Conservation (phyloP, 1,139 yeast genomes). For the Yamadazyma siamensis region DNA sequence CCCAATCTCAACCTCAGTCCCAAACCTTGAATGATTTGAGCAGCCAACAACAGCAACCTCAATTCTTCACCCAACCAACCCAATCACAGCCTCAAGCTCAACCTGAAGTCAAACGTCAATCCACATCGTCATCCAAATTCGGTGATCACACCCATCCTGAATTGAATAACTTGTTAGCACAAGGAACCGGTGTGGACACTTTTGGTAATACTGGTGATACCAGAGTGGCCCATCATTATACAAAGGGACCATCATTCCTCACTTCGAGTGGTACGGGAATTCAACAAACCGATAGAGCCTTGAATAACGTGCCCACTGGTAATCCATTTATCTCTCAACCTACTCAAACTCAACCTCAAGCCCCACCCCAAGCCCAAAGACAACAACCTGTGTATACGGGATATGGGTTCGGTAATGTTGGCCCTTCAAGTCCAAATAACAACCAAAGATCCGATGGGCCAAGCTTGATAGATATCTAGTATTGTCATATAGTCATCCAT, state of each 20-base stretch:
- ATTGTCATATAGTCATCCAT: background rate
- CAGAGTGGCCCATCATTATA: slow-evolving; percentile 91
- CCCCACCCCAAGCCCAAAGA: slow-evolving; percentile 15
- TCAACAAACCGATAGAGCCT: slow-evolving; percentile 37
- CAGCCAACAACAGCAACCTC: slow-evolving; percentile 19
- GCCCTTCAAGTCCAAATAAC: slow-evolving; percentile 9
- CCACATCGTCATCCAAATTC: slow-evolving; percentile 36
- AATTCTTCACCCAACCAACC: slow-evolving; percentile 20
- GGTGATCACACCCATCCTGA: slow-evolving; percentile 61
- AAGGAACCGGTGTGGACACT: slow-evolving; percentile 92
- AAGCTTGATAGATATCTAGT: slow-evolving; percentile 45
- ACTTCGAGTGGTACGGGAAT: slow-evolving; percentile 88
- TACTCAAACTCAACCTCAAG: slow-evolving; percentile 35
- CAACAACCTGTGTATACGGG: slow-evolving; percentile 66
- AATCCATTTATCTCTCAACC: slow-evolving; percentile 84
- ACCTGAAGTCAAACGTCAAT: slow-evolving; percentile 25
- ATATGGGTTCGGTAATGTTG: slow-evolving; percentile 85
- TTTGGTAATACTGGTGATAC: slow-evolving; percentile 91
- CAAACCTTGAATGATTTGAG: slow-evolving; percentile 6
- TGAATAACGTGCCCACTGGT: slow-evolving; percentile 43
- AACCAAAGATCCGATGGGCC: slow-evolving; percentile 38
- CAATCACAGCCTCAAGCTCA: slow-evolving; percentile 9
- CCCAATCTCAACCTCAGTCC: slow-evolving; percentile 21
- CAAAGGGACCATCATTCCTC: slow-evolving; percentile 73
- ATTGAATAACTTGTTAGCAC: slow-evolving; percentile 72